Conservation (phyloP, 441 rosid genomes). For the Populus hybrid region DNA sequence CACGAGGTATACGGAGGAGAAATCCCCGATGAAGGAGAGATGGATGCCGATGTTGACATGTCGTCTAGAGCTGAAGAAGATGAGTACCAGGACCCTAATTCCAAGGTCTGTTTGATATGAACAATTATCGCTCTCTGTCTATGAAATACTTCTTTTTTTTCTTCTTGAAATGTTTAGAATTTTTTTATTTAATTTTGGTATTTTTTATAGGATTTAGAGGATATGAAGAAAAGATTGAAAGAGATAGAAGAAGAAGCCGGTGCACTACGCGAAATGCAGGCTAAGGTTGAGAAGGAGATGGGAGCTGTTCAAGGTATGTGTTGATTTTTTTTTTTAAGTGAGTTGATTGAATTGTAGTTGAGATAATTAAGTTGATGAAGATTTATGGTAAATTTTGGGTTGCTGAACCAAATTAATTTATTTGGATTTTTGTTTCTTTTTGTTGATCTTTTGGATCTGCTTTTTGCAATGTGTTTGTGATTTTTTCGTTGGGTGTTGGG, state of each 20-base stretch:
- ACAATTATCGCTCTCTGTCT: neutral
- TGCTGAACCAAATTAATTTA: neutral
- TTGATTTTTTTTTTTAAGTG: neutral
- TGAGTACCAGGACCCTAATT: constrained; percentile 51
- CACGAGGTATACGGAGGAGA: constrained; percentile 96
- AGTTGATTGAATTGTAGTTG: neutral
- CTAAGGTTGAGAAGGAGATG: constrained; percentile 97
- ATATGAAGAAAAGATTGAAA: constrained; percentile 92
- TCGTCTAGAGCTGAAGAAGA: constrained; percentile 55
- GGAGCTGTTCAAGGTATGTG: constrained; percentile 73
- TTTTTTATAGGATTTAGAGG: constrained; percentile 71
- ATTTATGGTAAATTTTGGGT: neutral
- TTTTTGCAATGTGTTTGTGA: neutral
- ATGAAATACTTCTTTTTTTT: neutral
- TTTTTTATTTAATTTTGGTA: neutral
- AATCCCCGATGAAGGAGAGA: constrained; percentile 84
- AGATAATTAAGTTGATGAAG: neutral
- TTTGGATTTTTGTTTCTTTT: too few species aligned
- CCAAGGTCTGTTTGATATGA: constrained; percentile 42
- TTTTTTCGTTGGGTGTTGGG: neutral
- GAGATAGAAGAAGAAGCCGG: constrained; percentile 98
- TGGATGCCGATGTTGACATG: constrained; percentile 75
- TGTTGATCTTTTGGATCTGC: neutral
- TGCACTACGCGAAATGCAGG: constrained; percentile 98
- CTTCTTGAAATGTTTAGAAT: neutral